phyloP scores from a whole-genome alignment of 305 asterid species.

The Fraxinus ornus region DNA sequence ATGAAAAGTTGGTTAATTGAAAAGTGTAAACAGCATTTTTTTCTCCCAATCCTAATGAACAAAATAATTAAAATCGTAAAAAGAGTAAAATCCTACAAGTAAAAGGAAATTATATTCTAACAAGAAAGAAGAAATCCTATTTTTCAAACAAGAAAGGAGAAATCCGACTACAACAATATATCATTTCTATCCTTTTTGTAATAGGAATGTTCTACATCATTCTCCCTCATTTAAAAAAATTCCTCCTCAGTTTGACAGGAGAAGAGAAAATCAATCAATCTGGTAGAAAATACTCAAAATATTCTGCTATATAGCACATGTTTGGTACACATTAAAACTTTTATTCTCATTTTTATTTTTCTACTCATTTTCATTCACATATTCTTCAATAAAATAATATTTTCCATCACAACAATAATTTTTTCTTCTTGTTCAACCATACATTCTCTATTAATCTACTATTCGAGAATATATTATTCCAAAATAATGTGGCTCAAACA shows the following conservation, averaged over 20 bases:
- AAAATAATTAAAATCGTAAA: not conserved
- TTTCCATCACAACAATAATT: no score
- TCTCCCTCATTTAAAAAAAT: not conserved
- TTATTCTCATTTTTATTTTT: no score
- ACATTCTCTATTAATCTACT: no score
- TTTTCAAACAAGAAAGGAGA: not conserved
- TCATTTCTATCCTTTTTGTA: not conserved
- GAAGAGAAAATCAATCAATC: not conserved
- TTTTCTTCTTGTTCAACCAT: no score
- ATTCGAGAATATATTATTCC: no score
- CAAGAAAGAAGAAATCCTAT: not conserved
- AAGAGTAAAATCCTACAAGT: not conserved
- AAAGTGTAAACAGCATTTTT: not conserved
- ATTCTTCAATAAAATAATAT: no score
- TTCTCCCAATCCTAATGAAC: not conserved
- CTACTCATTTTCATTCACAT: no score
- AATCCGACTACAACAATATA: not conserved
- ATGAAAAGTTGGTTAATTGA: not conserved
- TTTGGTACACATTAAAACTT: no score
- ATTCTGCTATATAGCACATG: not conserved
- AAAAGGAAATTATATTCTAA: not conserved
- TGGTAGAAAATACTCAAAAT: not conserved
- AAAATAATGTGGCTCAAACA: no score
- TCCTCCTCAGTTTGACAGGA: not conserved
- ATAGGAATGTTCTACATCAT: not conserved